Conservation (phyloP, 2,329 filamentous ascomycete genomes). For the Karstenula rhodostoma region DNA sequence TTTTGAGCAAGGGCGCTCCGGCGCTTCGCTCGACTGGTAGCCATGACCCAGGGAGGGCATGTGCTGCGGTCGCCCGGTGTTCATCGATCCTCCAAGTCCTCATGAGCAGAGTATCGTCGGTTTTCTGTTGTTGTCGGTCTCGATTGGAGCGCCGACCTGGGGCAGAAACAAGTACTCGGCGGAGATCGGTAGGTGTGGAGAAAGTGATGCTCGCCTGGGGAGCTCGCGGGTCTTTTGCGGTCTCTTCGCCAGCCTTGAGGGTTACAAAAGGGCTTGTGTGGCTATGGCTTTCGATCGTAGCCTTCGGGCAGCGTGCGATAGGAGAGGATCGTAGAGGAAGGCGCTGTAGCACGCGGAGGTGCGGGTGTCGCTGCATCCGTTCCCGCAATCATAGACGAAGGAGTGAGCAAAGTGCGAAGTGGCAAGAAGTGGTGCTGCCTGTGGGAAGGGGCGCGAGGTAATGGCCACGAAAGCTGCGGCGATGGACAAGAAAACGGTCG, state of each 20-base stretch:
- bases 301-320: not conserved
- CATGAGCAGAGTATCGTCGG: not conserved
- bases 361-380: not conserved
- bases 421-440: not conserved
- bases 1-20: not conserved
- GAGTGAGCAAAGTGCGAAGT: not conserved
- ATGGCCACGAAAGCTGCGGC: not conserved
- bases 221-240: not conserved
- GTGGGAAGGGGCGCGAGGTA: not conserved
- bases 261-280: not conserved
- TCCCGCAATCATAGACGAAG: not conserved
- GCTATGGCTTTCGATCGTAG: not conserved
- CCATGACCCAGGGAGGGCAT: not conserved
- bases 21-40: not conserved
- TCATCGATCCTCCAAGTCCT: not conserved
- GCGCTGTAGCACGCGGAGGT: not conserved
- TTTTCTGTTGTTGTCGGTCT: not conserved
- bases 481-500: no score
- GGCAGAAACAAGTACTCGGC: not conserved
- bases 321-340: not conserved
- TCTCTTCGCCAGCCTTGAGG: not conserved
- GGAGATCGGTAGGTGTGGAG: not conserved
- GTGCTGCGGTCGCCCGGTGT: not conserved
- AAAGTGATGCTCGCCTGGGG: not conserved
- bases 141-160: not conserved